Percentiles rank a stretch among this genome's conserved stretches.
Evolutionary conservation across 1,284 basidiomycete genomes (phyloP).

Genomic region (Lignosus rhinocerotis): DNA sequence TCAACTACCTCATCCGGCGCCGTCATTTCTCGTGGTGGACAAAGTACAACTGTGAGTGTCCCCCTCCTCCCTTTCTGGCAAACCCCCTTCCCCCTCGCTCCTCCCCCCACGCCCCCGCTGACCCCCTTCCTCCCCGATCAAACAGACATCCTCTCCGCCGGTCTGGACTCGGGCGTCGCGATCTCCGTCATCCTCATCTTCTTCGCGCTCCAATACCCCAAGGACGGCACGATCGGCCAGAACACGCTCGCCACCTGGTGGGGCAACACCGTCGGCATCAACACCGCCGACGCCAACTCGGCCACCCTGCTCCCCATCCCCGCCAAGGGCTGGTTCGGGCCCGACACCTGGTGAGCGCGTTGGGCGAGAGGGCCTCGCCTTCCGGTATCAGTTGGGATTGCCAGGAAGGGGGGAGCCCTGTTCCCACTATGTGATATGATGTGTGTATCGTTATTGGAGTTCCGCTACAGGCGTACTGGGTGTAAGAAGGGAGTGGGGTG

Average conservation of each 20-base stretch:
- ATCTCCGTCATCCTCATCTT: constrained; percentile 47
- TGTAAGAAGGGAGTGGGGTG: no score
- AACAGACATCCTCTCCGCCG: constrained; percentile 51
- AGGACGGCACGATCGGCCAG: constrained; percentile 42
- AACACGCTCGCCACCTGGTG: constrained; percentile 40
- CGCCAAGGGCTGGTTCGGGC: constrained; percentile 41
- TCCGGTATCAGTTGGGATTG: no score
- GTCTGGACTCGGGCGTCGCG: constrained; percentile 49
- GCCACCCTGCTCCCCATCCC: constrained; percentile 33
- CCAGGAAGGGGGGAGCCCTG: no score
- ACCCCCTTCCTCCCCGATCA: neutral
- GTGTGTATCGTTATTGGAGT: no score
- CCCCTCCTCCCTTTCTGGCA: no score
- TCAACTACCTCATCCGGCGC: constrained; percentile 47
- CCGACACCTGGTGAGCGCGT: neutral
- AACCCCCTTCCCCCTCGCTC: no score
- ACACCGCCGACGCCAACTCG: constrained; percentile 34
- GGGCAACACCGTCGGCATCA: constrained; percentile 41
- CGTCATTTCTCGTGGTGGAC: constrained; percentile 47
- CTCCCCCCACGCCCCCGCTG: no score
- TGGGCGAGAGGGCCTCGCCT: neutral
- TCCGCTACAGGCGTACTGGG: no score
- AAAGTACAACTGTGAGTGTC: constrained; percentile 46
- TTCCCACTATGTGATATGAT: no score
- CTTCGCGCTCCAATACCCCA: constrained; percentile 49